phyloP scores from a whole-genome alignment of 2,329 filamentous ascomycete species.

The Eurotiales sp. region DNA sequence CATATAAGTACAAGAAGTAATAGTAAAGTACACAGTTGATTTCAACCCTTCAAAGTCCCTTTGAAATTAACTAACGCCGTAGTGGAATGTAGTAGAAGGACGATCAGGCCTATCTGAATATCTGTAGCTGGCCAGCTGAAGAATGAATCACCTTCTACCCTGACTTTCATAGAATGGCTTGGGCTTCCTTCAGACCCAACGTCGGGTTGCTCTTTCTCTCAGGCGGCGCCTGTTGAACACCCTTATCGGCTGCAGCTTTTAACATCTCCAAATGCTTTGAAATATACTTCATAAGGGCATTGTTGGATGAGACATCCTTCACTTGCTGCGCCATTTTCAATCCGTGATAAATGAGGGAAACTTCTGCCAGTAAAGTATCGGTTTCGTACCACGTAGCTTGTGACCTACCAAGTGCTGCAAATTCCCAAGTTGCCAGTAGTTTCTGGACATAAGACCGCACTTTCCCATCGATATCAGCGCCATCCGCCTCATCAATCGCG shows the following conservation, averaged over 20 bases:
- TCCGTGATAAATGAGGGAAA: conserved; percentile 39
- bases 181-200: conserved; percentile 19
- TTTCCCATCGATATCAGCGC: conserved; percentile 37
- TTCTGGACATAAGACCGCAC: conserved; percentile 39
- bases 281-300: conserved; percentile 23
- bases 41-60: background rate
- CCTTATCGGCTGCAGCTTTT: conserved; percentile 48
- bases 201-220: conserved; percentile 19
- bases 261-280: conserved; percentile 39
- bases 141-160: background rate
- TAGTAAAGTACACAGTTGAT: conserved; percentile 7
- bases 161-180: background rate
- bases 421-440: conserved; percentile 31
- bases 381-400: conserved; percentile 19
- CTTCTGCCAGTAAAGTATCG: conserved; percentile 27
- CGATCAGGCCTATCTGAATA: no score
- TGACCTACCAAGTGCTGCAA: conserved; percentile 24
- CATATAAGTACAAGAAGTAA: conserved; percentile 9
- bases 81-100: background rate
- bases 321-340: conserved; percentile 38
- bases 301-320: conserved; percentile 25
- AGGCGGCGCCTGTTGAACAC: conserved; percentile 19
- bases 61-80: background rate
- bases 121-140: no score
- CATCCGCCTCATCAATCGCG: conserved; percentile 32